Conservation (phyloP, 345 rosid species). For the Excoecaria cochinchinensis region DNA sequence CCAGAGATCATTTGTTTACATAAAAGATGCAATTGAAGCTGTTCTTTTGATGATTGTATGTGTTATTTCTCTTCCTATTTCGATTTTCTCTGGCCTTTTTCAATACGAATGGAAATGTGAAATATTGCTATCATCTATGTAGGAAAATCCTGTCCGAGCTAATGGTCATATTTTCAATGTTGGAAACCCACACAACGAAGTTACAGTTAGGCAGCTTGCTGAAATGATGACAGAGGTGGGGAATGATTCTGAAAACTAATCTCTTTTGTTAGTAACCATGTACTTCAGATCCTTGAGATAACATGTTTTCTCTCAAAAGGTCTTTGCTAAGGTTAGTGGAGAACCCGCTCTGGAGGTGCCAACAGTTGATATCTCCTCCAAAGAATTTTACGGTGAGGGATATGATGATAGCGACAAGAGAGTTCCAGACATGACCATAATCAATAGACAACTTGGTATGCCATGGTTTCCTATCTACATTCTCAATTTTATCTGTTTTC, state of each 20-base stretch:
- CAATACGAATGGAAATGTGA: not conserved
- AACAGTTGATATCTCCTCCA: conserved; percentile 85
- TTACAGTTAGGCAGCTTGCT: conserved; percentile 91
- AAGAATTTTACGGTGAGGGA: conserved; percentile 90
- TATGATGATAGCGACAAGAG: conserved; percentile 98
- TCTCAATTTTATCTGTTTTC: not conserved
- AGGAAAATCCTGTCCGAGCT: conserved; percentile 96
- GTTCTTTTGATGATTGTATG: conserved; percentile 87
- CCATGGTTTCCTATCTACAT: not conserved
- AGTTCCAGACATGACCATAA: conserved; percentile 98
- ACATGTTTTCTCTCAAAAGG: conserved; percentile 37
- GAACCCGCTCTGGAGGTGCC: conserved; percentile 61
- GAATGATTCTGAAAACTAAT: not conserved
- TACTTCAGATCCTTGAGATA: not conserved
- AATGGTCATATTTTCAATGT: conserved; percentile 95
- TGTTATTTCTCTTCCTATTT: not conserved
- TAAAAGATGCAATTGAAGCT: conserved; percentile 98
- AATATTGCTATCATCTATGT: conserved; percentile 12
- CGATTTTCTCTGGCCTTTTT: not conserved
- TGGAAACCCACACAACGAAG: conserved; percentile 98
- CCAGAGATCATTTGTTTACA: conserved; percentile 87
- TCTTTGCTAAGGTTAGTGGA: conserved; percentile 73
- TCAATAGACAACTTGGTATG: conserved; percentile 81
- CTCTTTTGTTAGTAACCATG: not conserved
- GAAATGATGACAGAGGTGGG: conserved; percentile 96